These are phyloP conservation scores for Malassezia psittaci DNA, from an alignment of 1,284 basidiomycete genomes.

Conservation along the genomic window DNA sequence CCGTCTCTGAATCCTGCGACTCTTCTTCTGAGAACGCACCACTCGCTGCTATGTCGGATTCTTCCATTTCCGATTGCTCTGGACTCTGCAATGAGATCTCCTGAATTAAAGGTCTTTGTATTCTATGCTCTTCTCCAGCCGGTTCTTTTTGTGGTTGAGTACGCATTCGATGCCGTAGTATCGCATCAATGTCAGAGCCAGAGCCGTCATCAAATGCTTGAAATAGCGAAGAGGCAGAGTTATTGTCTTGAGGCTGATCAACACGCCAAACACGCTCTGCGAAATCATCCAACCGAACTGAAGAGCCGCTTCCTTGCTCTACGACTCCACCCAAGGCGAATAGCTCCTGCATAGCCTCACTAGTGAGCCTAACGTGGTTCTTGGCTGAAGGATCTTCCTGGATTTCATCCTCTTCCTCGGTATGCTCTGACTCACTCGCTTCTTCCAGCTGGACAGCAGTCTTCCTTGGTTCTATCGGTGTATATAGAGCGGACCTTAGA, in stretches of 20 bases:
- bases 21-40: no score
- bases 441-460: no score
- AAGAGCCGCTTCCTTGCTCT: not conserved
- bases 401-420: constrained; percentile 7
- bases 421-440: not conserved
- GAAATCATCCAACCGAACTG: constrained; percentile 10
- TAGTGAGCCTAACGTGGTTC: constrained; percentile 4
- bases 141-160: no score
- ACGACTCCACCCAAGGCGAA: constrained; percentile 9
- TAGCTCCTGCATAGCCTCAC: constrained; percentile 11
- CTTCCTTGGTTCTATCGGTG: constrained; percentile 8
- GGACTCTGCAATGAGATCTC: not conserved
- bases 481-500: not conserved
- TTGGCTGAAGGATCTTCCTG: not conserved
- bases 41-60: not conserved
- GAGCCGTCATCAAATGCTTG: constrained; percentile 1
- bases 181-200: constrained; percentile 11
- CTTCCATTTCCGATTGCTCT: not conserved
- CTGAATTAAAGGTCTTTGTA: not conserved
- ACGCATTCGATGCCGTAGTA: constrained; percentile 7
- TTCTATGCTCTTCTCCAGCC: not conserved
- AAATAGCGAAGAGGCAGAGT: constrained; percentile 1
- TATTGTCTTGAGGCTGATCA: not conserved
- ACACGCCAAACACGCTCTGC: constrained; percentile 15
- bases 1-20: no score